Evolutionary conservation across 176 grass and related monocot species (phyloP).

Genomic region (Dendrocalamus sinicus): DNA sequence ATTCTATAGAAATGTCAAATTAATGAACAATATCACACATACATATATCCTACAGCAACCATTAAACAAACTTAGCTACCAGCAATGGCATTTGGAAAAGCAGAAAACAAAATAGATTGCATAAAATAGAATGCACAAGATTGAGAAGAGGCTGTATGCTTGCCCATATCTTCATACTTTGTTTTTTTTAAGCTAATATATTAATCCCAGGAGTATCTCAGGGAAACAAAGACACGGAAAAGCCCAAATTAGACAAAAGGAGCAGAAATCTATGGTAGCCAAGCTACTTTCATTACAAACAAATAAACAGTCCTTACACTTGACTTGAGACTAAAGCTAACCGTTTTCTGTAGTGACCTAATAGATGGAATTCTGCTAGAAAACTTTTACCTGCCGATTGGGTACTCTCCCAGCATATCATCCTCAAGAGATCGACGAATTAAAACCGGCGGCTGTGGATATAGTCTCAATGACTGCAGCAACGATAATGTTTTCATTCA

Average conservation of each 20-base stretch:
- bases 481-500: background rate
- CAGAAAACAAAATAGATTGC: background rate
- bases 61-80: background rate
- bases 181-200: background rate
- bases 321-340: background rate
- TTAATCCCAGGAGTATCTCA: background rate
- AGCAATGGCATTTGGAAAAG: constrained; percentile 24
- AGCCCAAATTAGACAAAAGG: background rate
- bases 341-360: background rate
- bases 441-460: constrained; percentile 92
- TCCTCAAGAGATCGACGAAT: constrained; percentile 90
- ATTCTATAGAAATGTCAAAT: background rate
- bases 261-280: constrained; percentile 11
- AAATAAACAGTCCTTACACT: background rate
- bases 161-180: background rate
- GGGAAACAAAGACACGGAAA: background rate
- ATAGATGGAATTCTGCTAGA: background rate
- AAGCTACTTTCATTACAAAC: background rate
- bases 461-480: constrained; percentile 93
- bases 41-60: constrained; percentile 19
- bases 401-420: constrained; percentile 84
- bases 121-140: background rate
- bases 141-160: background rate
- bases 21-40: background rate
- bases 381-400: constrained; percentile 70